Base-by-base conservation (phyloP, 805 yeast species). In the Myxozyma mucilagina region DNA sequence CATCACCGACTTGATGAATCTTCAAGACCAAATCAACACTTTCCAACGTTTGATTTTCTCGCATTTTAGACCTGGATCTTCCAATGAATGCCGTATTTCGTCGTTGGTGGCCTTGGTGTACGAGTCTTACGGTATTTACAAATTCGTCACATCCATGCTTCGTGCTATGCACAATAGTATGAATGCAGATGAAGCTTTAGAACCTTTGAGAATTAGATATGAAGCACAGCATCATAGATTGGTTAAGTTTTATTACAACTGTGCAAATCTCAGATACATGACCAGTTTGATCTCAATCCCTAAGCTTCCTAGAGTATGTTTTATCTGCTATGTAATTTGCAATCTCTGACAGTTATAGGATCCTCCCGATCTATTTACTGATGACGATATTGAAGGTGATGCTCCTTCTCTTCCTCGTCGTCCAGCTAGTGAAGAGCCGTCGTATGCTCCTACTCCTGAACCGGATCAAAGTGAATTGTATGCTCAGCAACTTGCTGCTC, bases 91-190 rank as follows among this genome's bases (percentile, higher is more conserved):
- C 74, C 86, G 87, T 65, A 87, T 90, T 16, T 84, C 94, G 64
- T 90, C 97, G 0, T 78, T 93, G 66, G 94, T 93, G 41, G 97
- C 97, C 1, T 79, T 92, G 74, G 90, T 93, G 56, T 83, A 93
- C 6, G 99, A 93, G 73, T 83, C 96, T 1, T 92, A 90, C 71
- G 98, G 98, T 48, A 90, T 93, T 60, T 90, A 91, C 75, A 89
- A 90, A 73, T 93, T 93, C 69, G 78, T 88, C 60, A 87, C 90
- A 1, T 87, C 96, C 9, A 92, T 93, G 98, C 77, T 93, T 61
- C 82, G 97, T 66, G 97, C 96, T 0, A 80, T 93, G 84, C 84
- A 88, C 70, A 83, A 83, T 68, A 80, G 89, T 68, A 82, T 88
- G 64, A 85, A 86, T 60, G 86, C 84, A 35, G 88, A 83, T 20